These are phyloP conservation scores for Arachis hypogaea DNA, from an alignment of 306 rosid genomes.

Conservation along the genomic window DNA sequence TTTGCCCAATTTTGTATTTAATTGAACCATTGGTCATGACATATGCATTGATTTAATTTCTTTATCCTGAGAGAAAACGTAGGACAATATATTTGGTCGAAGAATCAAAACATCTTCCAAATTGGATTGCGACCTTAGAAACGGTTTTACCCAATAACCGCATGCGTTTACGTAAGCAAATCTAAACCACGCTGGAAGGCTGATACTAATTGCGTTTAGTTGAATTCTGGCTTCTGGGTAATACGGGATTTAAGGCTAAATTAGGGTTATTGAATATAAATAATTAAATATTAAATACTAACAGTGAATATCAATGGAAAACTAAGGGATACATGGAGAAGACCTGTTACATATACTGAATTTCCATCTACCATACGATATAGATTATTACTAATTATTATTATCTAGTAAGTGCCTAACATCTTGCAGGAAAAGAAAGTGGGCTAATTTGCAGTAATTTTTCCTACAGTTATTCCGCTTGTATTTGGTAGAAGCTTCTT, in stretches of 20 bases:
- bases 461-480: slow-evolving; percentile 65
- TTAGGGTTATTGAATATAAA: no score
- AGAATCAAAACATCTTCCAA: no score
- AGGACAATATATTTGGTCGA: background rate
- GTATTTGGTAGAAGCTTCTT: slow-evolving; percentile 78
- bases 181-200: background rate
- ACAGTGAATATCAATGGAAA: background rate
- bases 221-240: background rate
- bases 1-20: no score
- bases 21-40: no score
- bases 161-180: no score
- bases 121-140: no score
- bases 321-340: slow-evolving; percentile 8
- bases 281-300: slow-evolving; percentile 7
- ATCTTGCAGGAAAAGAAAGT: slow-evolving; percentile 4
- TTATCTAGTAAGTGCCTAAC: slow-evolving; percentile 18
- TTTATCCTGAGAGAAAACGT: background rate
- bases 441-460: slow-evolving; percentile 40
- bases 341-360: slow-evolving; percentile 12
- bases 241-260: no score
- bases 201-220: background rate
- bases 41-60: background rate
- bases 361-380: slow-evolving; percentile 9
- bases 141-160: no score
- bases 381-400: background rate